Evolutionary conservation across 2,329 filamentous ascomycete genomes (phyloP).

Genomic region (Trichoderma oligosporum): DNA sequence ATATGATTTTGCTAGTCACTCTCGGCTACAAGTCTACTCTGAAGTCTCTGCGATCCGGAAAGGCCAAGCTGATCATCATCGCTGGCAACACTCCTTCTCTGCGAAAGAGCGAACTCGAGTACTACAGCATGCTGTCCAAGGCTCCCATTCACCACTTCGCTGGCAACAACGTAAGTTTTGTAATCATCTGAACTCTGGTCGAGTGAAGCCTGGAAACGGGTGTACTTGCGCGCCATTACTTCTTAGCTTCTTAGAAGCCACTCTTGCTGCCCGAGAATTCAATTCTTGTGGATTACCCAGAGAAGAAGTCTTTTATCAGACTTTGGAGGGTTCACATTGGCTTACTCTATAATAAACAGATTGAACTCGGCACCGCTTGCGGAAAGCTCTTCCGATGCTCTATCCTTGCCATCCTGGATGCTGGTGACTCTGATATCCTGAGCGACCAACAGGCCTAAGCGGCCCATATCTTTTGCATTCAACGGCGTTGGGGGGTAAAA

Average conservation of each 20-base stretch:
- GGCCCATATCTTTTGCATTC: slow-evolving; percentile 27
- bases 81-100: slow-evolving; percentile 93
- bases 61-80: slow-evolving; percentile 98
- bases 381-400: slow-evolving; percentile 99
- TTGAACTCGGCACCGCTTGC: slow-evolving; percentile 96
- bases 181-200: slow-evolving; percentile 27
- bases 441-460: slow-evolving; percentile 65
- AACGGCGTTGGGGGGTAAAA: slow-evolving; percentile 45
- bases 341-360: slow-evolving; percentile 64
- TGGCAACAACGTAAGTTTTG: slow-evolving; percentile 94
- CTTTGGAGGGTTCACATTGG: slow-evolving; percentile 80
- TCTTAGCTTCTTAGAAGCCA: slow-evolving; percentile 20
- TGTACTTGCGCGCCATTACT: not conserved
- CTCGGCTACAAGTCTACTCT: slow-evolving; percentile 49
- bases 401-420: slow-evolving; percentile 95
- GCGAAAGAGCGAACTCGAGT: slow-evolving; percentile 96
- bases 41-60: slow-evolving; percentile 88
- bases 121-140: slow-evolving; percentile 90
- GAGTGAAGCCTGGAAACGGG: slow-evolving; percentile 21
- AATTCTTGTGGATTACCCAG: slow-evolving; percentile 61
- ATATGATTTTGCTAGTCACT: slow-evolving; percentile 32
- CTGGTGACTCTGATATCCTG: slow-evolving; percentile 97
- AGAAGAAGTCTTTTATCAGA: slow-evolving; percentile 76
- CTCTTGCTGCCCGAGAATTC: slow-evolving; percentile 24
- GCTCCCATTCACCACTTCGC: slow-evolving; percentile 95